Base-by-base conservation (phyloP, 805 yeast species). In the Komagataella mondaviorum region DNA sequence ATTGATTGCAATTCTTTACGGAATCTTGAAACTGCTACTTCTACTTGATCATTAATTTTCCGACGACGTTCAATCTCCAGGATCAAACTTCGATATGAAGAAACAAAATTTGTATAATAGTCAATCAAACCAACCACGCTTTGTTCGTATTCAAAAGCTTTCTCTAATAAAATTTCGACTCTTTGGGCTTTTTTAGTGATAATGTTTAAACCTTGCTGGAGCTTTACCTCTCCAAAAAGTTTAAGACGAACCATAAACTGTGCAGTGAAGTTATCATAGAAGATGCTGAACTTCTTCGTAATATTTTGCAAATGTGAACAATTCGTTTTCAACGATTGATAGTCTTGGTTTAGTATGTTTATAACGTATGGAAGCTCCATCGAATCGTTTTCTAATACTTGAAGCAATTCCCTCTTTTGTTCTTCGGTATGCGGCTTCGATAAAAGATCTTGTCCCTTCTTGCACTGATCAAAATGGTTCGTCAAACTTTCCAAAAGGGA, bases 381-480 rank as follows among this genome's bases (percentile, higher is more conserved):
- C 17, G 75, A 69, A 59, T 83, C 90, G 48, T 70, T 71, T 17
- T 65, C 64, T 2, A 85, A 66, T 1, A 82, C 77, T 2, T 68
- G 62, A 16, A 71, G 63, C 12, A 78, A 60, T 56, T 76, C 73
- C 23, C 57, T 50, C 53, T 67, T 67, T 51, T 69, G 72, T 1
- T 53, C 57, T 6, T 54, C 60, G 3, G 62, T 51, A 12, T 56
- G 51, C 0, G 63, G 59, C n/a, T 67, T 60, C 20, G 62, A 59
- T n/a, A 74, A 64, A 6, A 69, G 54, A 4, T 66, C 65, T 2
- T 68, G 59, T 7, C 78, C 85, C 54, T 76, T 67, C 10, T 68
- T 57, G 57, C 95, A 85, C 60, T 86, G 88, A 63, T 89, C 96
- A 59, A 81, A 88, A 66, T 89, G 96, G 51, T 78, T 78, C 8